These are phyloP conservation scores for Curvularia hawaiiensis DNA, from an alignment of 2,329 filamentous ascomycete genomes.

Conservation along the genomic window DNA sequence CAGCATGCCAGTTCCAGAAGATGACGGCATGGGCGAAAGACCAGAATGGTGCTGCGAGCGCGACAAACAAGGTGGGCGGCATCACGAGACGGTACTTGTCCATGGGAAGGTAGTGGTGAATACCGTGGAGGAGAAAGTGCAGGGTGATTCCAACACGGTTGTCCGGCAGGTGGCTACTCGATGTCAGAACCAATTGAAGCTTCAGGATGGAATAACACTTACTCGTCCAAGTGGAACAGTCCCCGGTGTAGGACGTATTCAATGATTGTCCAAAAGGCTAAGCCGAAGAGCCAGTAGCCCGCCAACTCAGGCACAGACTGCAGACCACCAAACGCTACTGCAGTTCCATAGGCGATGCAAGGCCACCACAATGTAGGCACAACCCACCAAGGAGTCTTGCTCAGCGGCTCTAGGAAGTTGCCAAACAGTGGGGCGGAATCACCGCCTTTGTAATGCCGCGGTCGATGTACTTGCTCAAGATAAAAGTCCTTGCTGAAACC, in stretches of 20 bases:
- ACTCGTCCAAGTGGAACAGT: conserved; percentile 93
- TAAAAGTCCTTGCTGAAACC: conserved; percentile 97
- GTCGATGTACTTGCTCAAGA: conserved; percentile 92
- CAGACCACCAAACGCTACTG: conserved; percentile 66
- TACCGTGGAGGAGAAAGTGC: conserved; percentile 94
- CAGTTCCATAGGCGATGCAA: conserved; percentile 74
- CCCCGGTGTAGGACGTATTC: conserved; percentile 91
- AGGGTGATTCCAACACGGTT: conserved; percentile 84
- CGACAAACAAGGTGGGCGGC: conserved; percentile 86
- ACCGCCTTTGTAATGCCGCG: conserved; percentile 93
- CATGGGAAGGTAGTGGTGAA: conserved; percentile 99
- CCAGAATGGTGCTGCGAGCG: conserved; percentile 89
- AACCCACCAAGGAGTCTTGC: conserved; percentile 92
- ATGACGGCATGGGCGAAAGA: conserved; percentile 84
- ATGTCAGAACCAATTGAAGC: conserved; percentile 13
- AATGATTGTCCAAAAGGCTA: conserved; percentile 84
- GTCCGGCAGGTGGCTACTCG: conserved; percentile 78
- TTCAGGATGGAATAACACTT: conserved; percentile 50
- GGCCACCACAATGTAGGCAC: conserved; percentile 86
- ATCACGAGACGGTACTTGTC: conserved; percentile 96
- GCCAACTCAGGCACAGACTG: conserved; percentile 51
- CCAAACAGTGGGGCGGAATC: conserved; percentile 92
- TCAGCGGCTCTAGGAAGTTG: conserved; percentile 97
- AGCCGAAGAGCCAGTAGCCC: conserved; percentile 70
- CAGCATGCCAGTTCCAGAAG: conserved; percentile 83